A percentile compares a stretch with the other conserved stretches of the same genome.
Conservation (phyloP, 768 basidiomycete genomes). For the Russula brevipes region DNA sequence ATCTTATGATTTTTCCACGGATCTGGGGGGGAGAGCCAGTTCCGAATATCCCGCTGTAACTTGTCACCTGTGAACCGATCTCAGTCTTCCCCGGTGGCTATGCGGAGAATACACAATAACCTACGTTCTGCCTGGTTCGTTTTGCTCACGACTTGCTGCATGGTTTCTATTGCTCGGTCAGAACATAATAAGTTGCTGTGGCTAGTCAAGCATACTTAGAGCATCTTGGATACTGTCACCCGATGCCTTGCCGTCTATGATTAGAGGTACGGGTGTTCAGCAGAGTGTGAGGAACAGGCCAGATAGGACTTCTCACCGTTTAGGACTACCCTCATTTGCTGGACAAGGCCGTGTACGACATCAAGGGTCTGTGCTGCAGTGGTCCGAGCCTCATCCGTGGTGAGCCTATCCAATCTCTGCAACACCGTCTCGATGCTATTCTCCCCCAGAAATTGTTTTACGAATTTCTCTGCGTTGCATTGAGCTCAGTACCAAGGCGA, state of each 20-base stretch:
- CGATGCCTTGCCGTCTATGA: not conserved
- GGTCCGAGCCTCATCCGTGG: not conserved
- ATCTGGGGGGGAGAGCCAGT: slow-evolving; percentile 10
- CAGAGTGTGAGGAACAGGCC: not conserved
- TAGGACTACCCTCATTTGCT: not conserved
- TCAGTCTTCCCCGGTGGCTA: not conserved
- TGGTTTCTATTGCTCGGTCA: not conserved
- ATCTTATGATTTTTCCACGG: not conserved
- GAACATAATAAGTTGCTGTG: not conserved
- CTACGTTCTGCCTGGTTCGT: not conserved
- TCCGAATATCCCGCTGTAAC: not conserved
- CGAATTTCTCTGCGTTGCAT: too few species aligned
- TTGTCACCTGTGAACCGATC: not conserved
- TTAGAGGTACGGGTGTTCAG: not conserved
- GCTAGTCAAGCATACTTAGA: not conserved
- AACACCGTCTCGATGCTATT: too few species aligned
- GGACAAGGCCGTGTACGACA: not conserved
- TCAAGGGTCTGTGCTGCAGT: not conserved
- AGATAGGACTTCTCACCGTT: not conserved
- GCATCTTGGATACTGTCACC: not conserved
- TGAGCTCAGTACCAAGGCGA: not conserved
- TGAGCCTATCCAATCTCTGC: not conserved
- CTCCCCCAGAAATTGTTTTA: too few species aligned
- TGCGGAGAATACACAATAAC: not conserved
- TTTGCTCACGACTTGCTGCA: not conserved